Percentiles rank a stretch among this genome's conserved stretches.
Conservation (phyloP, 257 asterid species). For the Cordia subcordata region DNA sequence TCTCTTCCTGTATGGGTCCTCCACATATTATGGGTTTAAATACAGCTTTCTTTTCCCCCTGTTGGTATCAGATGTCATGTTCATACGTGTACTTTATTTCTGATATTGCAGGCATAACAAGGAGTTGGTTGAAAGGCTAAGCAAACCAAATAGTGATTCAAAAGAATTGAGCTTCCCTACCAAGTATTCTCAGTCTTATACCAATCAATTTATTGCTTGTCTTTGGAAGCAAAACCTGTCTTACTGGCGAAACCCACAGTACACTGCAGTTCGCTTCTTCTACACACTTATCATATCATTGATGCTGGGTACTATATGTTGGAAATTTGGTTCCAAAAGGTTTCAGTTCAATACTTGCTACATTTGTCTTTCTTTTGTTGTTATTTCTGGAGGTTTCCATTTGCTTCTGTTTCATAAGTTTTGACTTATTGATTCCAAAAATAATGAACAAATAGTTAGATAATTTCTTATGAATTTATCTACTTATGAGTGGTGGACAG, state of each 20-base stretch:
- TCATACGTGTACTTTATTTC: not conserved
- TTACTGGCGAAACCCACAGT: conserved; percentile 97
- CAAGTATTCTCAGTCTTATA: conserved; percentile 52
- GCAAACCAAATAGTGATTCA: conserved; percentile 61
- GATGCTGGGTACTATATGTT: conserved; percentile 90
- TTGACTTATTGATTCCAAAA: too few species aligned
- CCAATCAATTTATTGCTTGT: conserved; percentile 72
- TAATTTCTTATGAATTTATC: too few species aligned
- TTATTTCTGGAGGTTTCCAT: not conserved
- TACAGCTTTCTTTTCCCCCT: not conserved
- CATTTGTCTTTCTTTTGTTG: not conserved
- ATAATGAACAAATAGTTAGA: too few species aligned
- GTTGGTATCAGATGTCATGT: not conserved
- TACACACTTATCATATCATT: conserved; percentile 81
- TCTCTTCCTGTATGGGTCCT: conserved; percentile 54
- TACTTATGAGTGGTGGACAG: too few species aligned
- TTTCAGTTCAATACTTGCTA: conserved; percentile 15
- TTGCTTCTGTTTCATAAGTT: not conserved
- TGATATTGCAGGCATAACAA: conserved; percentile 49
- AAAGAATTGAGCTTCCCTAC: conserved; percentile 78
- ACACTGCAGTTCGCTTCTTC: conserved; percentile 92
- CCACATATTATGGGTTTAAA: conserved; percentile 1
- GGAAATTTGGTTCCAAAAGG: conserved; percentile 94
- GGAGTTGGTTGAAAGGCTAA: conserved; percentile 72
- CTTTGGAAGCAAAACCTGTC: conserved; percentile 93